Conservation (phyloP, 2,329 filamentous ascomycete genomes). For the Claviceps monticola region DNA sequence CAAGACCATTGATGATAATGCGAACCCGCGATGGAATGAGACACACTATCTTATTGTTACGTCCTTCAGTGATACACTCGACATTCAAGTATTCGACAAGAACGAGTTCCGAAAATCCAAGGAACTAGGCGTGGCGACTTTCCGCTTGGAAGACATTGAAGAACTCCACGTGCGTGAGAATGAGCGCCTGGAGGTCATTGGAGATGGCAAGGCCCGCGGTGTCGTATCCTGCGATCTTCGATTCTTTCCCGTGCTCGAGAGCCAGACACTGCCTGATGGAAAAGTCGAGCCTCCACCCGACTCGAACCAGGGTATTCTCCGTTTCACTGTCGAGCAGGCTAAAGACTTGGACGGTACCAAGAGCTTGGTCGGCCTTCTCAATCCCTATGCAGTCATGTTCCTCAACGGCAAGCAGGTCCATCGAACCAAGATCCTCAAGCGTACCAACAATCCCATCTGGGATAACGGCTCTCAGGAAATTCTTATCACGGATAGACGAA, state of each 20-base stretch:
- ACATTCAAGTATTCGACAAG: slow-evolving; percentile 77
- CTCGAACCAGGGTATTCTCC: slow-evolving; percentile 83
- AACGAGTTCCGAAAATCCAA: slow-evolving; percentile 97
- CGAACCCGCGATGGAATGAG: slow-evolving; percentile 89
- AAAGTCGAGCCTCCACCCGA: slow-evolving; percentile 70
- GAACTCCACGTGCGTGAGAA: slow-evolving; percentile 68
- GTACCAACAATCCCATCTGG: slow-evolving; percentile 96
- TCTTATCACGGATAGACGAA: slow-evolving; percentile 84
- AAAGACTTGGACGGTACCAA: slow-evolving; percentile 90
- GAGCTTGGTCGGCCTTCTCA: slow-evolving; percentile 81
- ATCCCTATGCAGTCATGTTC: slow-evolving; percentile 76
- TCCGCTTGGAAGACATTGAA: slow-evolving; percentile 71
- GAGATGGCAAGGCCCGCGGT: slow-evolving; percentile 74
- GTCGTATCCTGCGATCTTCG: slow-evolving; percentile 68
- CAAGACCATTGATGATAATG: slow-evolving; percentile 72
- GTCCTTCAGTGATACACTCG: slow-evolving; percentile 76
- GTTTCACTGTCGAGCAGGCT: slow-evolving; percentile 87
- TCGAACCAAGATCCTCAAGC: slow-evolving; percentile 81
- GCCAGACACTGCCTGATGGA: slow-evolving; percentile 58
- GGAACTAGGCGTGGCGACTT: slow-evolving; percentile 77
- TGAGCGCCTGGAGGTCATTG: slow-evolving; percentile 67
- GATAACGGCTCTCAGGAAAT: slow-evolving; percentile 86
- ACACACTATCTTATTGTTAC: slow-evolving; percentile 92
- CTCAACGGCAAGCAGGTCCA: slow-evolving; percentile 90
- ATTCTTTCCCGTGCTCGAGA: slow-evolving; percentile 86